Percentiles rank a stretch among this genome's conserved stretches.
phyloP scores from a whole-genome alignment of 2,329 filamentous ascomycete species.

The Shiraia bambusicola region DNA sequence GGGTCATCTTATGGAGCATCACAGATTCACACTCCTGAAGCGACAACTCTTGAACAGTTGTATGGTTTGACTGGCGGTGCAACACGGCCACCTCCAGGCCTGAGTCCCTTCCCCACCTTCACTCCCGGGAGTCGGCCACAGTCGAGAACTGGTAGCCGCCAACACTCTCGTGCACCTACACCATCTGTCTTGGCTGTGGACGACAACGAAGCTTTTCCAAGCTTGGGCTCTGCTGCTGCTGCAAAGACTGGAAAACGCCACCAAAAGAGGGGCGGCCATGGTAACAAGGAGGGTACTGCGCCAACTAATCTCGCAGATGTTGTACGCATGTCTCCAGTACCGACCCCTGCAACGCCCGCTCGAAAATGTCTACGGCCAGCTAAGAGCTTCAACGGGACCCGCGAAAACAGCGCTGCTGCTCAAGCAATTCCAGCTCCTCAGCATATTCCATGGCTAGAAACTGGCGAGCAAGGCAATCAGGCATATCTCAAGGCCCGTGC shows the following conservation, averaged over 20 bases:
- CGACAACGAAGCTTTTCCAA: conserved; percentile 93
- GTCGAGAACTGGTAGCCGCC: conserved; percentile 82
- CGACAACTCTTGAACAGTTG: conserved; percentile 46
- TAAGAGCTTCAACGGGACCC: conserved; percentile 64
- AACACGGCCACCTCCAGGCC: conserved; percentile 66
- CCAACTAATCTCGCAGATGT: conserved; percentile 88
- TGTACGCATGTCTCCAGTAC: conserved; percentile 90
- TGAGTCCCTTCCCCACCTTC: conserved; percentile 63
- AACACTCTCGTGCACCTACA: conserved; percentile 65
- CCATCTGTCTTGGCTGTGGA: conserved; percentile 77
- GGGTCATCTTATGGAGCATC: conserved; percentile 46
- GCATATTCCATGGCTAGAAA: conserved; percentile 95
- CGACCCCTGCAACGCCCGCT: conserved; percentile 60
- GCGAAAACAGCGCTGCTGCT: conserved; percentile 78
- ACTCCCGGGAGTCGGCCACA: conserved; percentile 66
- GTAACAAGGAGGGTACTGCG: conserved; percentile 53
- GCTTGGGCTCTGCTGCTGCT: conserved; percentile 72
- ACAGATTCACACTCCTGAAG: conserved; percentile 45
- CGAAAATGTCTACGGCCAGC: conserved; percentile 64
- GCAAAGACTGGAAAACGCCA: conserved; percentile 84
- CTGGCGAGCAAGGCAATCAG: conserved; percentile 85
- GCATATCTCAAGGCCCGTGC: conserved; percentile 92
- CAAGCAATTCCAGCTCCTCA: conserved; percentile 84
- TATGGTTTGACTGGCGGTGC: conserved; percentile 40
- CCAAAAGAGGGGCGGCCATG: conserved; percentile 84